phyloP scores from a whole-genome alignment of 768 basidiomycete genomes.

The Tylopilus vinaceipallidus region DNA sequence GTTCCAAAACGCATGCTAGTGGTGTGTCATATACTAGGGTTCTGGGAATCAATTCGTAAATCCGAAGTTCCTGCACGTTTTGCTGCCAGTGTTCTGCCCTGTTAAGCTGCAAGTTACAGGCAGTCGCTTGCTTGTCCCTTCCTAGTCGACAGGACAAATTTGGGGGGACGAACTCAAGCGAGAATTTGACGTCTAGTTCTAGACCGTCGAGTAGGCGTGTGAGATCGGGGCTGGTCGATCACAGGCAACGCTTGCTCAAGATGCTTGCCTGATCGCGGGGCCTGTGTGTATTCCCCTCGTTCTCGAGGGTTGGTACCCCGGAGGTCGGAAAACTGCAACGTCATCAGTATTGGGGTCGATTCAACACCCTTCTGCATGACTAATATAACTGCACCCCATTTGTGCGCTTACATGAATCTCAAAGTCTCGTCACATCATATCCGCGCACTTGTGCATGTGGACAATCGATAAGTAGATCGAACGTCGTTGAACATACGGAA shows the following conservation, averaged over 20 bases:
- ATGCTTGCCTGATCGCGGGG: conserved; percentile 7
- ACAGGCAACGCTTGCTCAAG: conserved; percentile 1
- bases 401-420: conserved; percentile 7
- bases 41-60: conserved; percentile 23
- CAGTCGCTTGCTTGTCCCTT: conserved; percentile 22
- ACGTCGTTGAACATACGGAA: conserved; percentile 2
- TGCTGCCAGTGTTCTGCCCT: conserved; percentile 16
- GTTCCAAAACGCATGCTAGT: conserved; percentile 27
- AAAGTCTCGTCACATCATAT: conserved; percentile 7
- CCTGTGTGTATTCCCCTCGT: conserved; percentile 10
- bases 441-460: conserved; percentile 6
- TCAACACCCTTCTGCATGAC: conserved; percentile 11
- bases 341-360: conserved; percentile 17
- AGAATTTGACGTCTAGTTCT: conserved; percentile 29
- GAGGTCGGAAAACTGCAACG: conserved; percentile 10
- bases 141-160: conserved; percentile 18
- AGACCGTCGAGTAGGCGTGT: conserved; percentile 15
- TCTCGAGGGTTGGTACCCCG: conserved; percentile 14
- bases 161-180: conserved; percentile 29
- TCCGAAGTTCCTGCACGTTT: conserved; percentile 18
- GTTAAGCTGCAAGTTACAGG: conserved; percentile 16
- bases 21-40: conserved; percentile 28
- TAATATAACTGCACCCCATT: conserved; percentile 16
- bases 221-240: conserved; percentile 15
- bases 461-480: background rate